Conservation (phyloP, 257 asterid species). For the Catharanthus roseus region DNA sequence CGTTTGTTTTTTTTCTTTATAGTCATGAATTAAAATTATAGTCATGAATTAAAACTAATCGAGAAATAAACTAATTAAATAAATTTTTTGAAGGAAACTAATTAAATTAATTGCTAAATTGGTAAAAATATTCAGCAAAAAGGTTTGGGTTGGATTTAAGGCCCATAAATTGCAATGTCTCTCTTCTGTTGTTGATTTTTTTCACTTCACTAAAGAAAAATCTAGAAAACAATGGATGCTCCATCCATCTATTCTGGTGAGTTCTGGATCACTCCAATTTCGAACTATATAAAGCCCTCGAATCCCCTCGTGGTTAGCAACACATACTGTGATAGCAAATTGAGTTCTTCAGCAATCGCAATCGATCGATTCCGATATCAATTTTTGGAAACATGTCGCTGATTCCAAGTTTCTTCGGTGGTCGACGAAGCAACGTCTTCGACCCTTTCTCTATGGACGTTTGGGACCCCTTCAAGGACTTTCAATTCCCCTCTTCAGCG, state of each 20-base stretch:
- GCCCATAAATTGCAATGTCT: too few species aligned
- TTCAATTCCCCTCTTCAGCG: not conserved
- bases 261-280: not conserved
- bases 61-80: too few species aligned
- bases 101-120: too few species aligned
- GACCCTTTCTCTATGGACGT: conserved; percentile 4
- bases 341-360: too few species aligned
- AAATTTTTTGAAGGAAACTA: too few species aligned
- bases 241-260: not conserved
- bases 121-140: too few species aligned
- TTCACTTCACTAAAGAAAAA: too few species aligned
- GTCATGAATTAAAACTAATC: too few species aligned
- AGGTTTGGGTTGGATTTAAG: too few species aligned
- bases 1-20: too few species aligned
- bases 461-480: conserved; percentile 20
- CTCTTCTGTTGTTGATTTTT: not conserved
- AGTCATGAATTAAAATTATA: too few species aligned
- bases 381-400: conserved; percentile 10
- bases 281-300: not conserved
- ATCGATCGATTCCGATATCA: not conserved
- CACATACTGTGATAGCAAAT: not conserved
- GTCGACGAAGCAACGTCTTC: conserved; percentile 8
- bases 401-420: conserved; percentile 13
- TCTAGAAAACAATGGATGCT: not conserved
- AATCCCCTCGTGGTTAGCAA: too few species aligned